Evolutionary conservation across 371 early-diverging fungal species (phyloP).

Genomic region (Circinella umbellata): DNA sequence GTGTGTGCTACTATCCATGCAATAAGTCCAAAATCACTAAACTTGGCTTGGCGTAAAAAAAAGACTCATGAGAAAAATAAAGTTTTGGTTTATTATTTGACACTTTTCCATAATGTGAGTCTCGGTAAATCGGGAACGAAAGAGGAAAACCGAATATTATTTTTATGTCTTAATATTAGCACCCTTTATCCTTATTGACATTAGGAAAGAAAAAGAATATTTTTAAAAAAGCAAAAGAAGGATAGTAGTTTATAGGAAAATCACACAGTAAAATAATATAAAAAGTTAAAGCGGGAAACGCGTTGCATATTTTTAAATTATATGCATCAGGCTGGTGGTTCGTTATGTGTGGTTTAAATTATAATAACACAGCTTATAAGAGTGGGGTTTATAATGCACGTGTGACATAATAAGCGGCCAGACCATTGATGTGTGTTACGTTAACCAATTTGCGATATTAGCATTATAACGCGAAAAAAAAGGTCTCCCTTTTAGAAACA

Average conservation of each 20-base stretch:
- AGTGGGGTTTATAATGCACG: constrained; percentile 7
- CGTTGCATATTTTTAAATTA: neutral
- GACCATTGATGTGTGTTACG: constrained; percentile 3
- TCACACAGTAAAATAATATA: neutral
- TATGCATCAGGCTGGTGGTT: neutral
- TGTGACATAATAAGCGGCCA: constrained; percentile 9
- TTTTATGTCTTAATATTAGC: too few relatives aligned
- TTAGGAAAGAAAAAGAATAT: neutral
- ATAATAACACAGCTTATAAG: neutral
- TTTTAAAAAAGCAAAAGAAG: too few relatives aligned
- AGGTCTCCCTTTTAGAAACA: neutral
- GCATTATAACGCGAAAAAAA: neutral
- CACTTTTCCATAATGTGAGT: neutral
- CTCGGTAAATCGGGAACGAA: constrained; percentile 4
- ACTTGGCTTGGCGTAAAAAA: constrained; percentile 4
- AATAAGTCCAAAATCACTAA: constrained; percentile 6
- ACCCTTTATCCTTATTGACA: too few relatives aligned
- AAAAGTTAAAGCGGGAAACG: neutral
- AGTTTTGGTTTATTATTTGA: constrained; percentile 4
- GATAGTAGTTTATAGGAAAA: neutral
- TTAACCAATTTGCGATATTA: constrained; percentile 8
- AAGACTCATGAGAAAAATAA: constrained; percentile 3
- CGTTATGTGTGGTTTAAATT: too few relatives aligned
- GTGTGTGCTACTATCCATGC: constrained; percentile 7
- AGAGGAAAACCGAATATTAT: neutral